Base-by-base conservation (phyloP, 208 protist species). In the Trypanosoma cruzi region DNA sequence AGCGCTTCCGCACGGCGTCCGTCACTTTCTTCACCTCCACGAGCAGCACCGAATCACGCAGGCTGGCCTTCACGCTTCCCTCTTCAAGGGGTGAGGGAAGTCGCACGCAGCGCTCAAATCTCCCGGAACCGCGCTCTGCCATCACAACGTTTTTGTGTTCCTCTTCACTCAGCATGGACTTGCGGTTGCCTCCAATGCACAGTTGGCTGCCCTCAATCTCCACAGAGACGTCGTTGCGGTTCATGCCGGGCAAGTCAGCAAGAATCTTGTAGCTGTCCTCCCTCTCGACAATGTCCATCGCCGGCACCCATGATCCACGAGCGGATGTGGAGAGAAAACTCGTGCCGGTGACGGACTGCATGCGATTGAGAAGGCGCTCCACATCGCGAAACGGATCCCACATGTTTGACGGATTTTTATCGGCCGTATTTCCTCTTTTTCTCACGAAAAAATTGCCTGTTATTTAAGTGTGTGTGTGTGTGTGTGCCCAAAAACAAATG, bases 101-200 rank as follows among this genome's bases (percentile, higher is more conserved):
- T 8, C 88, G 75, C 42, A 95, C 79, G 72, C 89, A 95, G 31
- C 89, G 86, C 71, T 92, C 82, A 64, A 95, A 95, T 20, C 81
- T 70, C 18, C 86, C 86, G 46, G 40, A 34, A 0, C 80, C 82
- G 52, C 89, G 86, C 74, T 95, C 89, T 2, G 64, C 60, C 26
- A 91, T 59, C 46, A 86, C 40, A 18, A 36, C 20, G 20, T 50
- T 61, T 24, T 75, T 57, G 37, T 80, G 63, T 40, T 79, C 79
- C 44, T 83, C 82, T 42, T 86, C 73, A 10, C 44, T 40, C 22
- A 72, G 8, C 22, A 74, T 55, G 7, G 61, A 63, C 29, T 71
- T 63, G n/a, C 89, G 86, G 20, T 80, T 85, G n/a, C 89, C 89
- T 28, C 83, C 70, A 57, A 95, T 82, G 70, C 88, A 94, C 48